Percentiles rank a stretch among this genome's conserved stretches.
Conservation (phyloP, 176 grass and related monocot species). For the Secale cereale region DNA sequence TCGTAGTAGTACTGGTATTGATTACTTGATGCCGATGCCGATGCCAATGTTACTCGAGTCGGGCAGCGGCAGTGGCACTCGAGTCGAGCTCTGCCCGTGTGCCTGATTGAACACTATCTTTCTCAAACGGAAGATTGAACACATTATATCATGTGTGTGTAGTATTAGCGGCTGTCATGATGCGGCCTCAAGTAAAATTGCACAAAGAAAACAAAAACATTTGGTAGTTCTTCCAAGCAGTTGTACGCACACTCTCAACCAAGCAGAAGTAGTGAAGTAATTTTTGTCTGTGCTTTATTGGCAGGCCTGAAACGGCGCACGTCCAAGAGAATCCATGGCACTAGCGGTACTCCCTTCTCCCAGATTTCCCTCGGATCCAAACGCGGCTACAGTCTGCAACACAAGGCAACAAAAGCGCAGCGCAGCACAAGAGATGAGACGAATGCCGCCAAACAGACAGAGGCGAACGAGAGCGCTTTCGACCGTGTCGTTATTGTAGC, state of each 20-base stretch:
- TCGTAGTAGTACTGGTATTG: too few species aligned
- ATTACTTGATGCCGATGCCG: too few species aligned
- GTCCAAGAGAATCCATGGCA: background rate
- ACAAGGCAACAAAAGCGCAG: background rate
- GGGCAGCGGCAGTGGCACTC: too few species aligned
- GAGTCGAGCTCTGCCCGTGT: background rate
- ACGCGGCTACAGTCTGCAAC: slow-evolving; percentile 19
- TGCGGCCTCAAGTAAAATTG: background rate
- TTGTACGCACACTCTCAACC: too few species aligned
- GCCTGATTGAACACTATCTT: slow-evolving; percentile 5
- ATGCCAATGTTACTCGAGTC: too few species aligned
- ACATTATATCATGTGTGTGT: too few species aligned
- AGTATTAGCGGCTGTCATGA: background rate
- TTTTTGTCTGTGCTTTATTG: background rate
- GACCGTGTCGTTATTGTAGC: background rate
- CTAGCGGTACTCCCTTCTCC: background rate
- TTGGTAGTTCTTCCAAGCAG: too few species aligned
- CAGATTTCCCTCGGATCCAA: background rate
- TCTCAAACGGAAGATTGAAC: too few species aligned
- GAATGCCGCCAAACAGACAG: background rate
- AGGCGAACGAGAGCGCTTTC: background rate
- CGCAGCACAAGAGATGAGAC: background rate
- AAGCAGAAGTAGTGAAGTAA: background rate
- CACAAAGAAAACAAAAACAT: background rate
- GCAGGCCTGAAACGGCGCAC: background rate